Evolutionary conservation across 768 basidiomycete genomes (phyloP), one percentile per base, ranked within the genome.

Genomic region (Lactarius pseudohatsudake): DNA sequence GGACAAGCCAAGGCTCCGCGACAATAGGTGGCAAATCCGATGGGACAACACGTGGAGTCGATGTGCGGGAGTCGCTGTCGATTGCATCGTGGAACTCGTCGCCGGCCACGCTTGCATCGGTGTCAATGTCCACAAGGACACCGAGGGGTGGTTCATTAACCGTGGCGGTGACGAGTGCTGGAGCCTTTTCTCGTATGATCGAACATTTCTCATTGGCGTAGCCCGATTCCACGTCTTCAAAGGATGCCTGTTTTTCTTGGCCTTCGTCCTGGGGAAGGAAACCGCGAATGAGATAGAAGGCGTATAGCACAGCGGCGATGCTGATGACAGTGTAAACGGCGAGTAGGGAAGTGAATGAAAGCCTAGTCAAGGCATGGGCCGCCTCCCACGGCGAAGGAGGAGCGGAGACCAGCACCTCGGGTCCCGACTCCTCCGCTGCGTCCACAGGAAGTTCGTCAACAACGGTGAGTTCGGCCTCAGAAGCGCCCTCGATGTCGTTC

Each of bases 291-390:
- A 56, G 34, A 28, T 67, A 67, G 32, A 64, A 68, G 41, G 72
- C 65, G 61, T 70, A 76, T 22, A 76, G 65, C 6, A 66, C 67
- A 8, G 66, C 61, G 57, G 71, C 57, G 47, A 76, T 63, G 62
- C 73, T 72, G 26, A 72, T 53, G 40, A 76, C 43, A 7, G 69
- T 61, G 40, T 58, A 68, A 13, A 63, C 40, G 10, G 68, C 68
- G 53, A 62, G 57, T 50, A 67, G 34, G 62, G 62, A 64, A 45
- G 40, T 59, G 43, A 64, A 36, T 26, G 62, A 59, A 36, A 60
- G 62, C n/a, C 40, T 26, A 13, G 68, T 62, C 47, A 68, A 57
- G 53, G 62, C 50, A 18, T 61, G 61, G 41, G 57, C 30, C 2
- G 47, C 32, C 20, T 53, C 45, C 47, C 54, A 30, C 2, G 30